phyloP scores from a whole-genome alignment of 345 rosid genomes.

The Corymbia maculata region DNA sequence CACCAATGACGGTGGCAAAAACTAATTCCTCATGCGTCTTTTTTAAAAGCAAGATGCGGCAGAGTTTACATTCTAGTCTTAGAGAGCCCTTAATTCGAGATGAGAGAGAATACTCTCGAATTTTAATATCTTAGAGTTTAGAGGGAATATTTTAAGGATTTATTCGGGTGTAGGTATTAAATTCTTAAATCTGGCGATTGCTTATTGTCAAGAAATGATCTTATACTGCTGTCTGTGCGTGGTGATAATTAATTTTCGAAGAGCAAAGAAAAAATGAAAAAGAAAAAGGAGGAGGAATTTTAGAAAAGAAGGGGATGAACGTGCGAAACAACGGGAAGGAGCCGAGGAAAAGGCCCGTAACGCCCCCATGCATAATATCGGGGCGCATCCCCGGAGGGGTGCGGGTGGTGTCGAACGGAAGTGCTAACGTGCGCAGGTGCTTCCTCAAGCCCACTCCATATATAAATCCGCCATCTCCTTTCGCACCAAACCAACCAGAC shows the following conservation, averaged over 20 bases:
- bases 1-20: no score
- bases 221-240: neutral
- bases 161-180: no score
- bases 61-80: no score
- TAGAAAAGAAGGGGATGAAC: no score
- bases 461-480: no score
- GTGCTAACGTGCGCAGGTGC: neutral
- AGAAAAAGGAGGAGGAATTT: neutral
- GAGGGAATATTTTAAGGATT: no score
- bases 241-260: neutral
- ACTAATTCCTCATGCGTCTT: no score
- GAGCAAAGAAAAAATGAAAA: neutral
- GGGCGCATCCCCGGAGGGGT: neutral
- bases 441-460: no score
- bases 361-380: neutral
- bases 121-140: no score
- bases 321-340: neutral
- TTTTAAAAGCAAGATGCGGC: no score
- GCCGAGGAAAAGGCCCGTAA: neutral
- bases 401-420: neutral
- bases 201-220: neutral
- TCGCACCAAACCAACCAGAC: neutral
- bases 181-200: fast-evolving
- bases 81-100: no score
- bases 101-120: fast-evolving